A percentile compares a stretch with the other conserved stretches of the same genome.
These are phyloP conservation scores for Torulaspora quercuum DNA, from an alignment of 805 yeast species.

Conservation along the genomic window DNA sequence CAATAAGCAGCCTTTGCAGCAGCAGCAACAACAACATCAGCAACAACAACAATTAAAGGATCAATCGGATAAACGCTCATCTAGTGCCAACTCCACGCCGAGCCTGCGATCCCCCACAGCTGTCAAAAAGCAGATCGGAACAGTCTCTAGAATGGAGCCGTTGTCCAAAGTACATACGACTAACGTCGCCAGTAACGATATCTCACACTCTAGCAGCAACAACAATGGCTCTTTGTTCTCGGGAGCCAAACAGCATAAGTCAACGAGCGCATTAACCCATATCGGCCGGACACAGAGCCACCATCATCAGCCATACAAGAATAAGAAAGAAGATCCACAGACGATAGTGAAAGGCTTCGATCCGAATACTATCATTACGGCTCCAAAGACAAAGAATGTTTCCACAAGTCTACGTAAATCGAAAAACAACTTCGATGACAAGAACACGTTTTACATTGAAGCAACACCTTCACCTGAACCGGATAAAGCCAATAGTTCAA, in stretches of 20 bases:
- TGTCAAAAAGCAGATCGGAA: neutral
- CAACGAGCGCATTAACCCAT: slow-evolving; percentile 9
- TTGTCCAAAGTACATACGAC: slow-evolving; percentile 2
- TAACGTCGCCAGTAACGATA: neutral
- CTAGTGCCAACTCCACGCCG: slow-evolving; percentile 1
- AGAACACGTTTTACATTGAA: slow-evolving; percentile 14
- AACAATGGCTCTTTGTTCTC: slow-evolving; percentile 7
- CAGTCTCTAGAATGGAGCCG: slow-evolving; percentile 4
- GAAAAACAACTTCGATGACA: slow-evolving; percentile 3
- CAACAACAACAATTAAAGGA: too few relatives aligned
- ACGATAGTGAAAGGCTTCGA: slow-evolving; percentile 29
- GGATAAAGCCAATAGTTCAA: slow-evolving; percentile 3
- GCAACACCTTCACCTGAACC: slow-evolving; percentile 16
- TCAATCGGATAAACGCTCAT: too few relatives aligned
- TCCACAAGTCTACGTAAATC: neutral
- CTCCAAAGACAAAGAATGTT: slow-evolving; percentile 1
- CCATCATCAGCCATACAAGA: slow-evolving; percentile 3
- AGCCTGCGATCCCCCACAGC: slow-evolving; percentile 7
- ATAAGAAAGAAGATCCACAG: slow-evolving; percentile 21
- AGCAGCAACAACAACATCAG: slow-evolving; percentile 6
- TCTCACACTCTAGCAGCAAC: neutral
- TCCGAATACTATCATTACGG: slow-evolving; percentile 22
- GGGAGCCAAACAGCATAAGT: slow-evolving; percentile 10
- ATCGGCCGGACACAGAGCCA: slow-evolving; percentile 5
- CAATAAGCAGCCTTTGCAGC: slow-evolving; percentile 9